These are phyloP conservation scores for Bipolaris cookei DNA, from an alignment of 2,329 filamentous ascomycete species.

Conservation along the genomic window DNA sequence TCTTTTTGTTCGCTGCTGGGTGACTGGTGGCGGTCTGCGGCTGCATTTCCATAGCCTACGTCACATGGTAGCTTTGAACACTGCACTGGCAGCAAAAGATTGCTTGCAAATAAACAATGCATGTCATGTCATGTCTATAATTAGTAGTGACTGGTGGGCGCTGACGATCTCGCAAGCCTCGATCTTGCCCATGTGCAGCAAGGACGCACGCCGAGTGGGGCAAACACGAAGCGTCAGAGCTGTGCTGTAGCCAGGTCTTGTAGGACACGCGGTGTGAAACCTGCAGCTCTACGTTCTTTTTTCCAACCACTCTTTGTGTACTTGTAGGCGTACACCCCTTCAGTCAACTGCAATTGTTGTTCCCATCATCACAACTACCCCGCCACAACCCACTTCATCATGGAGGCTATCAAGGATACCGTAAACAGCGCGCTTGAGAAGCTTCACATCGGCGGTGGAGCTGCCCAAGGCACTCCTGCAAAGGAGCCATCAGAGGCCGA, in stretches of 20 bases:
- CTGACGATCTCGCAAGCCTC: conserved; percentile 25
- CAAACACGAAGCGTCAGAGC: conserved; percentile 31
- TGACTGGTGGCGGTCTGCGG: neutral
- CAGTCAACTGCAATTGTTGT: conserved; percentile 5
- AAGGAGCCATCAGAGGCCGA: conserved; percentile 68
- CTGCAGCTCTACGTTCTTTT: conserved; percentile 4
- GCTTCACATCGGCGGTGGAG: conserved; percentile 48
- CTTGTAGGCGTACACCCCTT: neutral
- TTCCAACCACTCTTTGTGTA: conserved; percentile 2
- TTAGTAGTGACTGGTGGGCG: conserved; percentile 37
- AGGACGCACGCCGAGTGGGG: conserved; percentile 39
- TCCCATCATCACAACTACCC: conserved; percentile 13
- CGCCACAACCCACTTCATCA: conserved; percentile 34
- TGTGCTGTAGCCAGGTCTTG: conserved; percentile 21
- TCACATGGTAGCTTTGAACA: neutral
- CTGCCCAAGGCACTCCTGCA: conserved; percentile 44
- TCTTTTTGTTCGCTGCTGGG: conserved; percentile 4
- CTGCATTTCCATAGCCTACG: neutral
- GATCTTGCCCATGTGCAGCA: conserved; percentile 27
- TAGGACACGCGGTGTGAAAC: conserved; percentile 9
- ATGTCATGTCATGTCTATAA: conserved; percentile 26
- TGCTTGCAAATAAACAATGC: conserved; percentile 9
- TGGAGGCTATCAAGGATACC: conserved; percentile 52
- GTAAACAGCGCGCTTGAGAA: conserved; percentile 52
- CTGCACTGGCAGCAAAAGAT: neutral